Evolutionary conservation across 345 rosid species (phyloP).

Genomic region (Euphorbia peplus): DNA sequence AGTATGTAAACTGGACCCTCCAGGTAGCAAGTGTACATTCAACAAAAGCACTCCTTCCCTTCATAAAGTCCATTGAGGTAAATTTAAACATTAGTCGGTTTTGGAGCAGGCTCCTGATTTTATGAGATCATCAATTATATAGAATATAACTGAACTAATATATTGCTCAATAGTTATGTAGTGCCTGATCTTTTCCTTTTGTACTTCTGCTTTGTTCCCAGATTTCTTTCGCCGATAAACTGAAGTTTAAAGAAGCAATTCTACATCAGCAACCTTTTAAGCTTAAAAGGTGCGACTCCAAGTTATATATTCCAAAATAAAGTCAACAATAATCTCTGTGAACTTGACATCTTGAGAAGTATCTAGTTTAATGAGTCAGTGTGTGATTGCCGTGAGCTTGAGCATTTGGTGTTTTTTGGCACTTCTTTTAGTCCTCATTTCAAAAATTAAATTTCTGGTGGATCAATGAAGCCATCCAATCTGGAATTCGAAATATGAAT

Average conservation of each 20-base stretch:
- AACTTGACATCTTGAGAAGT: background rate
- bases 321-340: background rate
- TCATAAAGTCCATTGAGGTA: conserved; percentile 80
- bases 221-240: conserved; percentile 74
- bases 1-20: conserved; percentile 74
- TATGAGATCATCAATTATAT: background rate
- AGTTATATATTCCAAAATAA: background rate
- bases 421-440: background rate
- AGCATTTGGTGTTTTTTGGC: background rate
- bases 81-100: background rate
- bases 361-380: background rate
- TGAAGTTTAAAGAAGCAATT: conserved; percentile 65
- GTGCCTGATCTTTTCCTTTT: background rate
- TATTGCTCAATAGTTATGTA: background rate
- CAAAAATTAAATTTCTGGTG: background rate
- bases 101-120: background rate
- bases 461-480: background rate
- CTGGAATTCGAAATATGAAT: background rate
- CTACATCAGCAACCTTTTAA: conserved; percentile 67
- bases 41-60: conserved; percentile 60
- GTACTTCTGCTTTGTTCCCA: conserved; percentile 22
- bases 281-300: conserved; percentile 58
- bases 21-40: conserved; percentile 79
- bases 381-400: background rate
- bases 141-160: background rate